Percentiles rank a stretch among this genome's conserved stretches.
These are phyloP conservation scores for Scutellaria galericulata DNA, from an alignment of 257 asterid species.

Conservation along the genomic window DNA sequence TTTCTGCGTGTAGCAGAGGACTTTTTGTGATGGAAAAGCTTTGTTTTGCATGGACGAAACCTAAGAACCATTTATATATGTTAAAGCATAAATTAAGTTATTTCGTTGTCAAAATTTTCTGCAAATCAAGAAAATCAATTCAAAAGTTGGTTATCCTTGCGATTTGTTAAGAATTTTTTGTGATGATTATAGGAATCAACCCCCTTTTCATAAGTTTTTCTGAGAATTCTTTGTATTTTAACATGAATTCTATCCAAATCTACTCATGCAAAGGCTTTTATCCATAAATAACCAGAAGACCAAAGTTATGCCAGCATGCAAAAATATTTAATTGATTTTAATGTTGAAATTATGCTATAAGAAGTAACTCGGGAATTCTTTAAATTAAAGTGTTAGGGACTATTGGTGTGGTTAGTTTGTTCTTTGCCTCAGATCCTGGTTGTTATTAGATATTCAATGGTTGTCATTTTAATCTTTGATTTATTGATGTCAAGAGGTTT, in stretches of 20 bases:
- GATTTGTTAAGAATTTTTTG: background rate
- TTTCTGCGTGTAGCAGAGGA: conserved; percentile 18
- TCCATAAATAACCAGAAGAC: background rate
- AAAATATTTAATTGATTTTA: background rate
- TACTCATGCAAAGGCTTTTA: background rate
- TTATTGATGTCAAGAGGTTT: background rate
- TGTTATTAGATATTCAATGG: background rate
- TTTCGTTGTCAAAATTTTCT: background rate
- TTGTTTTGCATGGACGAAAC: conserved; percentile 11
- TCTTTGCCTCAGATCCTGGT: background rate
- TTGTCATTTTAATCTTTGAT: background rate
- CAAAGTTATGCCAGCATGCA: background rate
- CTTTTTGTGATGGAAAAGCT: conserved; percentile 14
- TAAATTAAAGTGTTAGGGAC: background rate
- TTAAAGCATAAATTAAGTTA: background rate
- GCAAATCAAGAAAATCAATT: background rate
- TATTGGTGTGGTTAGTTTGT: background rate
- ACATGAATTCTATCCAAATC: background rate
- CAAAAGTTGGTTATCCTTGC: background rate
- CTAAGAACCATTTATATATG: background rate
- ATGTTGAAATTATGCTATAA: conserved; percentile 7
- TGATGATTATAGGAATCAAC: background rate
- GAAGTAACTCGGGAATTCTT: conserved; percentile 9
- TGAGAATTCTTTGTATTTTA: background rate
- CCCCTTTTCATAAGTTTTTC: conserved; percentile 1